Evolutionary conservation across 75 land plant species (phyloP).

Genomic region (Selaginella tamariscina): DNA sequence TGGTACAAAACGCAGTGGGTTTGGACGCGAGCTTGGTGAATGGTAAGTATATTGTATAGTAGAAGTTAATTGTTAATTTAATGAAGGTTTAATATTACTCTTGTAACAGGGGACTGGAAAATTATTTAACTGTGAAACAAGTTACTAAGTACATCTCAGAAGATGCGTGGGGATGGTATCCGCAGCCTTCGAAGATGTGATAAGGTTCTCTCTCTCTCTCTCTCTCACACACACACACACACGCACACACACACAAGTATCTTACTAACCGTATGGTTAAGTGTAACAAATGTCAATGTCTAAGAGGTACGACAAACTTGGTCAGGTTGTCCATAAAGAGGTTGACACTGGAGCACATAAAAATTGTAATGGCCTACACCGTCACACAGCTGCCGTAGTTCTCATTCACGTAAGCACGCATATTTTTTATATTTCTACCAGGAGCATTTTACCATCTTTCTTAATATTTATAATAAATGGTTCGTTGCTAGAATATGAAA

Average conservation of each 20-base stretch:
- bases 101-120: constrained; percentile 81
- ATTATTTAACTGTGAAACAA: constrained; percentile 87
- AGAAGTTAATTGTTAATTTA: neutral
- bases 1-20: constrained; percentile 95
- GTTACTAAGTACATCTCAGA: constrained; percentile 79
- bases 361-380: neutral
- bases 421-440: neutral
- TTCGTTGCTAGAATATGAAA: neutral
- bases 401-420: neutral
- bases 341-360: neutral
- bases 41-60: constrained; percentile 38
- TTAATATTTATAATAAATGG: too few species aligned
- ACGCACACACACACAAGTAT: too few species aligned
- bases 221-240: too few species aligned
- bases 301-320: neutral
- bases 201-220: too few species aligned
- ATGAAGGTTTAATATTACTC: neutral
- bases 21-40: constrained; percentile 97
- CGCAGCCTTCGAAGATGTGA: constrained; percentile 64
- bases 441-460: too few species aligned
- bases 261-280: too few species aligned
- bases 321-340: neutral
- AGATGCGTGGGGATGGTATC: constrained; percentile 97
- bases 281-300: too few species aligned
- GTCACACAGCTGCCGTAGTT: neutral